These are phyloP conservation scores for Taiozyma sp. DNA, from an alignment of 1,139 yeast species.

Conservation along the genomic window DNA sequence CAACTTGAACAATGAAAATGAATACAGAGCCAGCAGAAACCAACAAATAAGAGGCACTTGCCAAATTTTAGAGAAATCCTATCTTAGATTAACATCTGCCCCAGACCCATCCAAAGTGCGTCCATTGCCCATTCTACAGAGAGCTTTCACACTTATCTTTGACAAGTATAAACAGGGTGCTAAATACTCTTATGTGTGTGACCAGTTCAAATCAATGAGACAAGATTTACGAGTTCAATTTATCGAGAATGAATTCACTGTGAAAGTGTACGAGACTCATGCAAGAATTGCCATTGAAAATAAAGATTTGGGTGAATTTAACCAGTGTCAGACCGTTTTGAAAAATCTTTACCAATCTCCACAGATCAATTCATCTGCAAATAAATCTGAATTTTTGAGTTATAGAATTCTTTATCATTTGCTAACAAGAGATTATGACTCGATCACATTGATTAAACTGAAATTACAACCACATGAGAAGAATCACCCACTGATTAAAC, in stretches of 20 bases:
- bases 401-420: conserved; percentile 76
- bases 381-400: conserved; percentile 60
- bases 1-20: conserved; percentile 1
- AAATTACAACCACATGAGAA: conserved; percentile 25
- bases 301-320: conserved; percentile 87
- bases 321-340: conserved; percentile 88
- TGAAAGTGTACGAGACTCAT: conserved; percentile 78
- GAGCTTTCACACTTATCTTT: conserved; percentile 52
- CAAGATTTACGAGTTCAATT: conserved; percentile 95
- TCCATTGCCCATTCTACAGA: conserved; percentile 58
- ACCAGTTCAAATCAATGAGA: conserved; percentile 86
- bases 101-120: conserved; percentile 85
- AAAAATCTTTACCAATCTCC: conserved; percentile 51
- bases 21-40: conserved; percentile 3
- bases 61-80: conserved; percentile 65
- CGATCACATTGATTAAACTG: conserved; percentile 29
- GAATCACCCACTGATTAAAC: conserved; percentile 28
- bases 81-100: conserved; percentile 81
- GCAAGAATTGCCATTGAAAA: conserved; percentile 83
- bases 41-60: conserved; percentile 60
- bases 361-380: conserved; percentile 31
- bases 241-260: conserved; percentile 73
- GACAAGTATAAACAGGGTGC: conserved; percentile 49
- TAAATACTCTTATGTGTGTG: conserved; percentile 72
- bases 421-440: conserved; percentile 60